phyloP scores from a whole-genome alignment of 129 eudicot genomes.

The Chrysanthemum lavandulifolium region DNA sequence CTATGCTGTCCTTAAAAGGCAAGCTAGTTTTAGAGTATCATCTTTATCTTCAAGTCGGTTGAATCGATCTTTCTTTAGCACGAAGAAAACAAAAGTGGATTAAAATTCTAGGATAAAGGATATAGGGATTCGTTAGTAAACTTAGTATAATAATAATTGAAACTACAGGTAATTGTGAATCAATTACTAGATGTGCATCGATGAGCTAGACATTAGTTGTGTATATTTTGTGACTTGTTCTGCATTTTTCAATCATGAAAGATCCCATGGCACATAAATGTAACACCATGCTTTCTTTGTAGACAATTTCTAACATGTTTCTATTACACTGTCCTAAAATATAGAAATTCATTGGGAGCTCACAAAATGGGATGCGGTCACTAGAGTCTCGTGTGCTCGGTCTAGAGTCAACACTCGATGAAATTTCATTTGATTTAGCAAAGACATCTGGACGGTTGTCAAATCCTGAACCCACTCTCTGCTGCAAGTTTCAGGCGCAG shows the following conservation, averaged over 20 bases:
- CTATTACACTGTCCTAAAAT: not conserved
- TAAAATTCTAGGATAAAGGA: no score
- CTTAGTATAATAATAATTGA: no score
- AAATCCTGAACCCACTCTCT: constrained; percentile 33
- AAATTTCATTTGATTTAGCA: constrained; percentile 74
- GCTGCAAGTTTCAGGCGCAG: constrained; percentile 78
- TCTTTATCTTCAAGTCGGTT: no score
- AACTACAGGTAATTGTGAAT: no score
- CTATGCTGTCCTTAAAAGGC: not conserved
- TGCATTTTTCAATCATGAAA: no score
- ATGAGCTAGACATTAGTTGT: no score
- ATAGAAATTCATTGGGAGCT: constrained; percentile 77
- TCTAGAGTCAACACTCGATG: constrained; percentile 72
- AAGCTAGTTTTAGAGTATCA: no score
- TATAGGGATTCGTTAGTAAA: no score
- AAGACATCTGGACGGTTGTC: constrained; percentile 63
- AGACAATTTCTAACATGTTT: constrained; percentile 13
- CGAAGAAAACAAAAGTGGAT: no score
- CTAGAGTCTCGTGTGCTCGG: constrained; percentile 82
- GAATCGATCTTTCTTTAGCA: no score
- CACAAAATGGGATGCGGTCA: constrained; percentile 67
- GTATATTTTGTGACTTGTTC: no score
- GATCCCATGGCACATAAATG: not conserved
- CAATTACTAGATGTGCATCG: no score
- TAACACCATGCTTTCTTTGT: not conserved